Evolutionary conservation across 2,329 filamentous ascomycete genomes (phyloP).

Genomic region (Microcyclospora pomicola): DNA sequence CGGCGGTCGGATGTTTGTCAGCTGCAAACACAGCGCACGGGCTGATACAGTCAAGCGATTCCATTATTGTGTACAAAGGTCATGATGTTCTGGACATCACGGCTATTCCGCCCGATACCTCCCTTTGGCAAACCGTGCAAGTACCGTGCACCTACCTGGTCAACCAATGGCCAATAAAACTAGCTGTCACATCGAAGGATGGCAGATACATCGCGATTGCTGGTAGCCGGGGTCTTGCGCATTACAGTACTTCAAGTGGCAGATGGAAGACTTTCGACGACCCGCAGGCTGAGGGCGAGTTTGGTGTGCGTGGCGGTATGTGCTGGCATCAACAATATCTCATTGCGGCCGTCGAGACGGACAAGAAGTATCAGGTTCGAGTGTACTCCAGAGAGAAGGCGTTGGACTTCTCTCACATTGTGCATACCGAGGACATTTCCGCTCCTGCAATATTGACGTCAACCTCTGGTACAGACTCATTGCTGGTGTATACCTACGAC

Average conservation of each 20-base stretch:
- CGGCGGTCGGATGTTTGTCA: conserved; percentile 82
- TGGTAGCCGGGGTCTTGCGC: conserved; percentile 78
- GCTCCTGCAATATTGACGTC: conserved; percentile 83
- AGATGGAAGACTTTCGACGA: conserved; percentile 92
- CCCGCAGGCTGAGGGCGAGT: conserved; percentile 69
- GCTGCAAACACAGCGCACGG: conserved; percentile 83
- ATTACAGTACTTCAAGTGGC: conserved; percentile 89
- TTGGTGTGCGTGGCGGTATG: conserved; percentile 88
- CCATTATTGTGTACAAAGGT: conserved; percentile 83
- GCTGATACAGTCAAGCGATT: conserved; percentile 74
- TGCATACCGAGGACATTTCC: conserved; percentile 65
- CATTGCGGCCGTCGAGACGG: conserved; percentile 81
- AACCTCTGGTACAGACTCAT: conserved; percentile 79
- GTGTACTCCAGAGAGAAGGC: conserved; percentile 78
- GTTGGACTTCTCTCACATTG: conserved; percentile 56
- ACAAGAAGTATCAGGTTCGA: conserved; percentile 64
- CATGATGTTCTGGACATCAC: conserved; percentile 85
- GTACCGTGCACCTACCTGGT: conserved; percentile 74
- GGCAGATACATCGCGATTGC: conserved; percentile 92
- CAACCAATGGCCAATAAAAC: conserved; percentile 86
- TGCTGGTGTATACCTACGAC: conserved; percentile 93
- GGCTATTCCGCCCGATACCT: conserved; percentile 80
- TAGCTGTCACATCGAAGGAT: conserved; percentile 76
- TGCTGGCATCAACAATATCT: conserved; percentile 97
- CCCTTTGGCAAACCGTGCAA: conserved; percentile 87